These are phyloP conservation scores for Fremontodendron californicum DNA, from an alignment of 345 rosid genomes.

Conservation along the genomic window DNA sequence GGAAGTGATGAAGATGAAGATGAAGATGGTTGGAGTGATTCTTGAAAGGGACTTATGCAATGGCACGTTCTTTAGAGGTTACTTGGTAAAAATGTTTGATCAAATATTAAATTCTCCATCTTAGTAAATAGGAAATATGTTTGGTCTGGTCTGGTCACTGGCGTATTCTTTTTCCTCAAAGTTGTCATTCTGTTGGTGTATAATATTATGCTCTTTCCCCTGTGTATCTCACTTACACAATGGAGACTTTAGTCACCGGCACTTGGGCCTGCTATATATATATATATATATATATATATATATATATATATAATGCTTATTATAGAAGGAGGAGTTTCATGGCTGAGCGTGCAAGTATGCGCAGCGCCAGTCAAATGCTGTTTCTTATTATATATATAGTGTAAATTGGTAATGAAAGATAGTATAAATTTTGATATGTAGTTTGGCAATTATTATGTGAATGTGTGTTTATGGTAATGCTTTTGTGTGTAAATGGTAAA, in stretches of 20 bases:
- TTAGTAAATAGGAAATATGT: neutral
- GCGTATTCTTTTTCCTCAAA: slow-evolving; percentile 14
- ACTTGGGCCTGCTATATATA: neutral
- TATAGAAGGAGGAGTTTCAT: neutral
- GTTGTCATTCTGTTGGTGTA: slow-evolving; percentile 14
- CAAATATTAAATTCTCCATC: neutral
- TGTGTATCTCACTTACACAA: slow-evolving; percentile 1
- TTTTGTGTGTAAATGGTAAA: too few species aligned
- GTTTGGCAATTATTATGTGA: too few species aligned
- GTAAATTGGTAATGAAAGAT: too few species aligned
- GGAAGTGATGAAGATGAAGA: slow-evolving; percentile 97
- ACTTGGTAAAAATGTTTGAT: slow-evolving; percentile 5
- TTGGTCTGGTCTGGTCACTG: neutral
- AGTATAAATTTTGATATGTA: too few species aligned
- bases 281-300: too few species aligned
- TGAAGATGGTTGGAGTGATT: slow-evolving; percentile 92
- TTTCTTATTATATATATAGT: too few species aligned
- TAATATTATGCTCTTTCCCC: neutral
- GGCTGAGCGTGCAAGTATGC: neutral
- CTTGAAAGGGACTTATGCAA: slow-evolving; percentile 32
- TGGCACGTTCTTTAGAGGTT: neutral
- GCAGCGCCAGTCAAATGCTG: neutral
- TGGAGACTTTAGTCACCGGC: slow-evolving; percentile 2
- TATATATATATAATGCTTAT: neutral
- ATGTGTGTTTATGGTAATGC: too few species aligned